Percentiles rank a stretch among this genome's conserved stretches.
Evolutionary conservation across 1,284 basidiomycete species (phyloP).

Genomic region (Trichosporon ovoides): DNA sequence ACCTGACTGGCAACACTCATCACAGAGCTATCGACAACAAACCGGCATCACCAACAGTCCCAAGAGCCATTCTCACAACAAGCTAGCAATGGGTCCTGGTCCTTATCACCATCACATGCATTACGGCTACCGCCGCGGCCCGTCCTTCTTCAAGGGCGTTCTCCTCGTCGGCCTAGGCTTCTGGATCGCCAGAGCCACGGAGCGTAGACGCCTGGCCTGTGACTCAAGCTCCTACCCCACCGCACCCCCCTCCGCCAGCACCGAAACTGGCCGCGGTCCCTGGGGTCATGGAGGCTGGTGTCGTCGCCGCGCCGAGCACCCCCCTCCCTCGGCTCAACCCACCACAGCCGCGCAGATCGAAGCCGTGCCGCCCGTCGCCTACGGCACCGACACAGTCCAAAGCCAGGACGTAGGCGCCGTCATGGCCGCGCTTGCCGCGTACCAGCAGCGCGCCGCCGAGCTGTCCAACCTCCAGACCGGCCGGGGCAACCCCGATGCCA

Average conservation of each 20-base stretch:
- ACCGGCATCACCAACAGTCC: too few relatives aligned
- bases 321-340: too few relatives aligned
- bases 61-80: too few relatives aligned
- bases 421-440: not conserved
- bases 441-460: not conserved
- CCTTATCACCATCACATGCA: not conserved
- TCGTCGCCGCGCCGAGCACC: not conserved
- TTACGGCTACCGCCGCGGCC: not conserved
- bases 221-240: not conserved
- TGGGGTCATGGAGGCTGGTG: not conserved
- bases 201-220: not conserved
- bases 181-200: not conserved
- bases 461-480: not conserved
- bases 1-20: too few relatives aligned
- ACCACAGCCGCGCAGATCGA: too few relatives aligned
- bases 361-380: not conserved
- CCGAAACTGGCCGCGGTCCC: not conserved
- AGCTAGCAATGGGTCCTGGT: too few relatives aligned
- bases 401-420: not conserved
- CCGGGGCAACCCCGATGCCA: not conserved
- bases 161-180: constrained; percentile 1
- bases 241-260: not conserved
- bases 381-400: not conserved
- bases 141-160: not conserved
- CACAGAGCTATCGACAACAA: too few relatives aligned